Evolutionary conservation across 345 rosid genomes (phyloP), one percentile per base, ranked within the genome.

Genomic region (Kernera saxatilis): DNA sequence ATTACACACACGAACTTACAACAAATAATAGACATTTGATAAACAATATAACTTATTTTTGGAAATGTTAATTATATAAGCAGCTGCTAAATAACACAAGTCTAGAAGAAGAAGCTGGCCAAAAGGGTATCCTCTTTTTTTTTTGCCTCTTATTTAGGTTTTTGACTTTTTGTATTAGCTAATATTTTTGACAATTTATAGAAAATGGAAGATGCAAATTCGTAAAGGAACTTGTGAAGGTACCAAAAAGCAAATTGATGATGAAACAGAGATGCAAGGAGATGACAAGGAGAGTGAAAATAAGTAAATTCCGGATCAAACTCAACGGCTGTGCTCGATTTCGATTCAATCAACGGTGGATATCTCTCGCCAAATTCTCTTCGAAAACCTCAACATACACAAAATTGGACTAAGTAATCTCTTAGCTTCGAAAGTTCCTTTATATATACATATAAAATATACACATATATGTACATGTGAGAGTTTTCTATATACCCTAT

Each of bases 321-420:
- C 83, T 88, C 54, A 85, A 78, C 6, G 91, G 91, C 5, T 86
- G 85, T 79, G 52, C 58, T 39, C 85, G 85, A 40, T 85, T 93
- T 69, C 82, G 71, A 26, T 75, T 75, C 30, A 45, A 62, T 56
- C 79, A 78, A 53, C 80, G 80, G 58, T 89, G 85, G 88, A 72
- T 82, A 53, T 77, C 70, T 59, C 29, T 84, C 51, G 79, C 91
- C 17, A 93, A 76, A 57, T 84, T 85, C 62, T 84, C 82, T 54
- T 81, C 94, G 6, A 76, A 53, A 23, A 35, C 65, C 21, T 59
- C 85, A 55, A 48, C 75, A 73, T 85, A 93, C 71, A 78, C 71
- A 8, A 87, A 82, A 78, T 26, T 86, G 52, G 82, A 86, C 19
- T 82, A 70, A 70, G 19, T 10, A n/a, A 33, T 35, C 10, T 46